A percentile compares a stretch with the other conserved stretches of the same genome.
These are phyloP conservation scores for Macrolepiota dolichaula DNA, from an alignment of 768 basidiomycete species.

Conservation along the genomic window DNA sequence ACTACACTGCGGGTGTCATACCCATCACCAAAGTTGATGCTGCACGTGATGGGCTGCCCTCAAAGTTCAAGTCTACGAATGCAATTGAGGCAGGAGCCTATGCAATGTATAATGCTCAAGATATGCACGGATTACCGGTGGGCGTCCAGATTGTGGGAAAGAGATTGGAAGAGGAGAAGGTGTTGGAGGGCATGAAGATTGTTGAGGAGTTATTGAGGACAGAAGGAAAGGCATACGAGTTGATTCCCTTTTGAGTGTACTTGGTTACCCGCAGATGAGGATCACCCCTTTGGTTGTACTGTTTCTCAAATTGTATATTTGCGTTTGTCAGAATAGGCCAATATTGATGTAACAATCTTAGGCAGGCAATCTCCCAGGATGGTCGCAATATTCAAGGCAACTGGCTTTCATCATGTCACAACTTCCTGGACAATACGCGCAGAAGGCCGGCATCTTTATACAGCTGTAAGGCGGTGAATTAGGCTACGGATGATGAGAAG, in stretches of 20 bases:
- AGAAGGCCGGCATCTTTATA: too few species aligned
- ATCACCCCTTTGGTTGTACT: neutral
- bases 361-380: too few species aligned
- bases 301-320: neutral
- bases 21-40: conserved; percentile 53
- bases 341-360: too few species aligned
- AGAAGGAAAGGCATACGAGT: conserved; percentile 18
- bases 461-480: too few species aligned
- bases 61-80: conserved; percentile 35
- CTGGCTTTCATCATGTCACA: too few species aligned
- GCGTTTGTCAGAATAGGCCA: too few species aligned
- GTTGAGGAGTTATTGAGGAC: conserved; percentile 33
- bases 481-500: too few species aligned
- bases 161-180: conserved; percentile 62
- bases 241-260: conserved; percentile 1
- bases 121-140: conserved; percentile 58
- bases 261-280: neutral
- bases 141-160: conserved; percentile 60
- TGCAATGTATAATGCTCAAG: conserved; percentile 43
- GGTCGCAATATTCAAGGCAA: too few species aligned
- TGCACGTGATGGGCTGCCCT: conserved; percentile 34
- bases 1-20: conserved; percentile 49
- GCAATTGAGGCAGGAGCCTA: conserved; percentile 44
- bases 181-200: conserved; percentile 56
- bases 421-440: too few species aligned